phyloP scores from a whole-genome alignment of 805 yeast genomes.

The Scheffersomyces stipitis region DNA sequence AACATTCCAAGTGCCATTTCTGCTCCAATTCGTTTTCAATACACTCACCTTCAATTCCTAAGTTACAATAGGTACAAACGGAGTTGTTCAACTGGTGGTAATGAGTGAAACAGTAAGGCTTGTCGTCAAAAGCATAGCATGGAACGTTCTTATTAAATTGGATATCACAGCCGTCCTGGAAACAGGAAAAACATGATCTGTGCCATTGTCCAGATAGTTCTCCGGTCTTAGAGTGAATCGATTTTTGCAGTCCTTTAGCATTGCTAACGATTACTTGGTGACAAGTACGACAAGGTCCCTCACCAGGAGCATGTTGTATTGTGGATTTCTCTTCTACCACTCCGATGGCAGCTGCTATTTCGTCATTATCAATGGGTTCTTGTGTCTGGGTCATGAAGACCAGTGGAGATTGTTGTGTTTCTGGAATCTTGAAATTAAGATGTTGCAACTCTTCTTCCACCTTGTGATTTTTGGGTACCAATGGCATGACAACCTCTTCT shows the following conservation, averaged over 20 bases:
- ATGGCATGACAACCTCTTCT: slow-evolving; percentile 23
- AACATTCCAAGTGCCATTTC: slow-evolving; percentile 75
- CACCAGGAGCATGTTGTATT: slow-evolving; percentile 45
- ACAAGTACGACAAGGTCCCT: slow-evolving; percentile 85
- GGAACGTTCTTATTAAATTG: slow-evolving; percentile 59
- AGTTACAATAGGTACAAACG: slow-evolving; percentile 65
- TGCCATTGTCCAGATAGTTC: slow-evolving; percentile 94
- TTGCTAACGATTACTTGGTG: slow-evolving; percentile 44
- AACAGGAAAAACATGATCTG: slow-evolving; percentile 77
- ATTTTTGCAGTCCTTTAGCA: slow-evolving; percentile 43
- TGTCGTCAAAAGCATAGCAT: slow-evolving; percentile 75
- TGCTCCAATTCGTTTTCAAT: slow-evolving; percentile 71
- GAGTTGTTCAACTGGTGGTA: slow-evolving; percentile 76
- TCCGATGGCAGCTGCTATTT: too few species aligned
- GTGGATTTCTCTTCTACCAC: too few species aligned
- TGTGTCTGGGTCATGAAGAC: neutral
- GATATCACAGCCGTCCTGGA: slow-evolving; percentile 49
- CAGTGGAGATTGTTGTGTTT: neutral
- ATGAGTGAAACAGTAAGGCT: slow-evolving; percentile 80
- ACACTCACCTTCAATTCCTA: slow-evolving; percentile 89
- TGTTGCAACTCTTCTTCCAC: slow-evolving; percentile 32
- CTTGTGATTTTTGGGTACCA: slow-evolving; percentile 33
- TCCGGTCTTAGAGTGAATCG: slow-evolving; percentile 84
- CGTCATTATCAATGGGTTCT: too few species aligned
- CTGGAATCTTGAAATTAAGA: slow-evolving; percentile 22